Conservation (phyloP, 1,139 yeast genomes). For the Magnusiomyces magnusii region DNA sequence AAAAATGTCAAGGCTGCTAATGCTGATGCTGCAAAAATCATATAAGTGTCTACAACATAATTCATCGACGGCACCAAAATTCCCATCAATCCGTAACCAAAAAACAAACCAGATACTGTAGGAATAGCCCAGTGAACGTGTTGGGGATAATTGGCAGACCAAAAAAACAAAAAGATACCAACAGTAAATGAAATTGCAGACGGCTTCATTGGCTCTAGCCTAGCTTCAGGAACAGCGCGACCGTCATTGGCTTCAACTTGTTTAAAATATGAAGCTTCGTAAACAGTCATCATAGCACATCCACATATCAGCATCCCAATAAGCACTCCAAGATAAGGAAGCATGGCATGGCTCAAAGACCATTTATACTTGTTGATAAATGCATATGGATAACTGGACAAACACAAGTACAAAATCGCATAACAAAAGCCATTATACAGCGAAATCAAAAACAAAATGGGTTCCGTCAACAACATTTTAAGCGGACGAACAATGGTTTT, state of each 20-base stretch:
- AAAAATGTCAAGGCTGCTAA: constrained; percentile 82
- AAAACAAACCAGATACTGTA: constrained; percentile 58
- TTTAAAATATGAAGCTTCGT: constrained; percentile 28
- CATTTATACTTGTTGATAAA: constrained; percentile 53
- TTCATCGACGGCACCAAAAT: constrained; percentile 73
- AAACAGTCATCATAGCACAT: constrained; percentile 29
- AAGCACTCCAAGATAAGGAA: constrained; percentile 37
- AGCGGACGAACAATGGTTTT: constrained; percentile 68
- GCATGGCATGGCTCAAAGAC: constrained; percentile 47
- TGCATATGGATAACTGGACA: constrained; percentile 74
- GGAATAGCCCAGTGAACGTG: constrained; percentile 83
- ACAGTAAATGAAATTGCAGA: constrained; percentile 64
- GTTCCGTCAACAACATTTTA: constrained; percentile 60
- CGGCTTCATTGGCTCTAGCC: constrained; percentile 65
- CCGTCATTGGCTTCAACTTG: constrained; percentile 43
- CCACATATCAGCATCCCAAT: constrained; percentile 41
- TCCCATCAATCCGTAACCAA: constrained; percentile 68
- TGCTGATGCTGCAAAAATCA: constrained; percentile 80
- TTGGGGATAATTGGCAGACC: constrained; percentile 71
- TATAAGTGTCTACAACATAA: constrained; percentile 73
- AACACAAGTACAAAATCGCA: constrained; percentile 71
- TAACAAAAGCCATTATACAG: constrained; percentile 77
- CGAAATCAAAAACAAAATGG: constrained; percentile 60
- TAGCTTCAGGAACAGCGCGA: constrained; percentile 69
- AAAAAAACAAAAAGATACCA: constrained; percentile 78